Conservation (phyloP, 129 eudicot species). For the Apium graveolens region DNA sequence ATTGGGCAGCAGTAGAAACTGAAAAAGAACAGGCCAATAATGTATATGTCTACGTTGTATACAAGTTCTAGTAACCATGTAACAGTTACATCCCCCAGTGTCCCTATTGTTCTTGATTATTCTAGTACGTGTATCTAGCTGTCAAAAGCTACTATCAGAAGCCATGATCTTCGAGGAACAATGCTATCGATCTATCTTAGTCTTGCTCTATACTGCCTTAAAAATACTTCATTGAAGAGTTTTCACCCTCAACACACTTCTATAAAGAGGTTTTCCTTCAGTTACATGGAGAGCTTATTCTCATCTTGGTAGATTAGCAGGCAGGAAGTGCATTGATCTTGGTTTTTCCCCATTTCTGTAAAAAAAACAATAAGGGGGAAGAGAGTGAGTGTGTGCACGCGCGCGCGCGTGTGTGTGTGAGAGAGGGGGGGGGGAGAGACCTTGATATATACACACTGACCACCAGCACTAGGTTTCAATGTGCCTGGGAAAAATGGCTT, state of each 20-base stretch:
- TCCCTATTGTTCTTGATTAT: neutral
- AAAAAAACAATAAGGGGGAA: neutral
- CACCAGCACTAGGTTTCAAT: constrained; percentile 3
- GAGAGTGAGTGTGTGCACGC: too few relatives aligned
- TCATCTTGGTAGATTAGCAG: neutral
- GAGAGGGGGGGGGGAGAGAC: neutral
- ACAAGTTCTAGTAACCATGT: neutral
- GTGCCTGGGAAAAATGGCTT: constrained; percentile 3
- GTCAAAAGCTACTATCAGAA: neutral
- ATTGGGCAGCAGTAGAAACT: neutral
- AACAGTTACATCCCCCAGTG: neutral
- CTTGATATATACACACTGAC: neutral
- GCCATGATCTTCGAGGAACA: neutral
- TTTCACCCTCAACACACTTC: neutral
- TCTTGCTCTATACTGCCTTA: neutral
- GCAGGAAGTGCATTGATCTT: neutral
- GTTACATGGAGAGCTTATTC: neutral
- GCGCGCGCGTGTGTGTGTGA: neutral
- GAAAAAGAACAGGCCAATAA: neutral
- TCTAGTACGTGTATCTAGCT: neutral
- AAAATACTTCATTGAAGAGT: neutral
- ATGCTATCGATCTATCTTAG: neutral
- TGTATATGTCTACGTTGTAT: neutral
- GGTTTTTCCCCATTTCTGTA: neutral
- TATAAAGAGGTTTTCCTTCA: neutral